Base-by-base conservation (phyloP, 2,329 filamentous ascomycete genomes). In the Ophiostoma sp. region DNA sequence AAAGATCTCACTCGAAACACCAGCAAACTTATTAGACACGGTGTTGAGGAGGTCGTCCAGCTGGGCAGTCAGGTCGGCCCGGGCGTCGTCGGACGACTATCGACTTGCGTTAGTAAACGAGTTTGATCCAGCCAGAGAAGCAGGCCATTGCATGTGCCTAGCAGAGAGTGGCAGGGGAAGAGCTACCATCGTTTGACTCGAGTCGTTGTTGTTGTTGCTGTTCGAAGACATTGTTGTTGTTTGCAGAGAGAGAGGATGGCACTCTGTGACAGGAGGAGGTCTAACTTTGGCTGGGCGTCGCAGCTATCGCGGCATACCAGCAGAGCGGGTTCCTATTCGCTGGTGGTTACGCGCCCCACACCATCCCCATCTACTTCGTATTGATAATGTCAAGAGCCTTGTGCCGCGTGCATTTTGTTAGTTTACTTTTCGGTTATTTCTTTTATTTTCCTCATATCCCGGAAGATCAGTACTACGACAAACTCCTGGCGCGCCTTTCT, bases 21-120 rank as follows among this genome's bases (percentile, higher is more conserved):
- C 87, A 27, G 90, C 88, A 77, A 97, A 97, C 77, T 96, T 96
- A 77, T 87, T 89, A 66, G 91, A 91, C 0, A 97, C 81, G 63
- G 92, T 89, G 76, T 93, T 92, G 4, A 97, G 81, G 2, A 97
- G 84, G 55, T 97, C 92, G 73, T 97, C 93, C 1, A 97, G 89
- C 1, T 93, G 91, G 4, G 86, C 87, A 2, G 88, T 88, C 68
- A 96, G 84, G 75, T 94, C 89, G 60, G 84, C 82, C 7, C 82
- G 83, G 64, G 81, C 79, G 62, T 84, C 81, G 36, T 84, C 82
- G 4, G 68, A 74, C 12, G 76, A 73, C 78, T 83, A 18, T 27
- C 27, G 76, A 72, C 78, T 41, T 16, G 36, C 16, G 45, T 52
- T 41, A 55, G 36, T 36, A 11, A 52, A 16, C 27, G 27, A 27